phyloP scores from a whole-genome alignment of 2,329 filamentous ascomycete species.

The Monascus ruber region DNA sequence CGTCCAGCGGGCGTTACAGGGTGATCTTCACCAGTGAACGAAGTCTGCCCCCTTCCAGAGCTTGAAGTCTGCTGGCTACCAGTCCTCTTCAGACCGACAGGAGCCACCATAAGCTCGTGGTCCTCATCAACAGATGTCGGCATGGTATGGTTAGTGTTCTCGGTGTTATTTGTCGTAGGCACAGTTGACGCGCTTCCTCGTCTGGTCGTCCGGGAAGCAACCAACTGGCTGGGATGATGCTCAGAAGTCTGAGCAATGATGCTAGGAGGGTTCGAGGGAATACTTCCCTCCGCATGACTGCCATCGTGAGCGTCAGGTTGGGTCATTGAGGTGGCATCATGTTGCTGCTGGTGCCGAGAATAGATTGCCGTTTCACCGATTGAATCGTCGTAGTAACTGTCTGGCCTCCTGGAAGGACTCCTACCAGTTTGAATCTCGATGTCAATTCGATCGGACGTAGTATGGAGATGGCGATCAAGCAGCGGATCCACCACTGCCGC shows the following conservation, averaged over 20 bases:
- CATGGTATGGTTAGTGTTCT: slow-evolving; percentile 21
- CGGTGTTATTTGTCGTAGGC: slow-evolving; percentile 22
- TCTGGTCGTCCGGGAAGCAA: slow-evolving; percentile 10
- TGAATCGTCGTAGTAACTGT: slow-evolving; percentile 43
- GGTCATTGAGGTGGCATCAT: slow-evolving; percentile 4
- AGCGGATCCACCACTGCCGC: slow-evolving; percentile 48
- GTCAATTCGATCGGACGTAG: slow-evolving; percentile 11
- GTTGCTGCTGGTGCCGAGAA: slow-evolving; percentile 8
- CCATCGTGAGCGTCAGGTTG: slow-evolving; percentile 6
- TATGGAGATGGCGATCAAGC: slow-evolving; percentile 36
- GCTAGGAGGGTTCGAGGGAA: slow-evolving; percentile 7
- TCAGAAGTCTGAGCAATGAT: slow-evolving; percentile 3
- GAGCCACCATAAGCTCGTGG: slow-evolving; percentile 3
- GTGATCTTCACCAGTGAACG: neutral
- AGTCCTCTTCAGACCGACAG: slow-evolving; percentile 4
- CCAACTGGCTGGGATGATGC: slow-evolving; percentile 11
- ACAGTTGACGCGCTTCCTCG: slow-evolving; percentile 23
- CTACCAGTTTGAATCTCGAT: slow-evolving; percentile 7
- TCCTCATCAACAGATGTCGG: slow-evolving; percentile 22
- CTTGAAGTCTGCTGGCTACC: slow-evolving; percentile 3
- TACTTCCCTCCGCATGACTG: slow-evolving; percentile 9
- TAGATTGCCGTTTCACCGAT: slow-evolving; percentile 34
- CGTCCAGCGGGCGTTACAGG: neutral
- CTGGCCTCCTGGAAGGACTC: slow-evolving; percentile 13
- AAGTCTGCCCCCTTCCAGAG: slow-evolving; percentile 5